Percentiles rank a stretch among this genome's conserved stretches.
Evolutionary conservation across 345 rosid species (phyloP).

Genomic region (Eucalyptus caleyi): DNA sequence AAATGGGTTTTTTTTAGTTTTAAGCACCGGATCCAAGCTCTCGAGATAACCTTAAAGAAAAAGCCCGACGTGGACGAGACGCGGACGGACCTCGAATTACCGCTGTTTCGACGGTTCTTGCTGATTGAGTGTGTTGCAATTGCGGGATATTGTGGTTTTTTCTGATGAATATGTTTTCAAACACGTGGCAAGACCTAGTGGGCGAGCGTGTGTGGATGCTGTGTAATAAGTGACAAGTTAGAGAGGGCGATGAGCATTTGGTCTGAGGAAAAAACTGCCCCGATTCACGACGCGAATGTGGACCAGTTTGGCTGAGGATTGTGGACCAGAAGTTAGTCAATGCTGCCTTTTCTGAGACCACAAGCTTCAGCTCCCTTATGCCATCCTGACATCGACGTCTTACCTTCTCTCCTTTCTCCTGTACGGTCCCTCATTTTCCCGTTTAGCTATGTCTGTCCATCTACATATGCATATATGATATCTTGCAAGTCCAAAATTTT

Average conservation of each 20-base stretch:
- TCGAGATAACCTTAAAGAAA: neutral
- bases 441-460: neutral
- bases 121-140: neutral
- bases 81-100: neutral
- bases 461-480: neutral
- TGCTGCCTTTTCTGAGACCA: conserved; percentile 30
- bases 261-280: neutral
- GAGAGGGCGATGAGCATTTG: neutral
- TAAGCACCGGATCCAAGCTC: neutral
- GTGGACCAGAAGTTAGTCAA: conserved; percentile 5
- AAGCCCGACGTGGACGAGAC: neutral
- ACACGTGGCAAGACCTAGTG: neutral
- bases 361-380: conserved; percentile 8
- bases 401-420: neutral
- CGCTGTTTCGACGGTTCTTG: neutral
- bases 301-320: conserved; percentile 8
- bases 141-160: neutral
- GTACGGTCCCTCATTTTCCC: neutral
- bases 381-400: conserved; percentile 6
- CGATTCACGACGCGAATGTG: conserved; percentile 2
- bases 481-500: neutral
- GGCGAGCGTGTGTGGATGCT: neutral
- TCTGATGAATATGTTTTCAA: neutral
- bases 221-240: neutral
- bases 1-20: neutral